These are phyloP conservation scores for Ceratocystiopsis sp. DNA, from an alignment of 2,329 filamentous ascomycete species.

Conservation along the genomic window DNA sequence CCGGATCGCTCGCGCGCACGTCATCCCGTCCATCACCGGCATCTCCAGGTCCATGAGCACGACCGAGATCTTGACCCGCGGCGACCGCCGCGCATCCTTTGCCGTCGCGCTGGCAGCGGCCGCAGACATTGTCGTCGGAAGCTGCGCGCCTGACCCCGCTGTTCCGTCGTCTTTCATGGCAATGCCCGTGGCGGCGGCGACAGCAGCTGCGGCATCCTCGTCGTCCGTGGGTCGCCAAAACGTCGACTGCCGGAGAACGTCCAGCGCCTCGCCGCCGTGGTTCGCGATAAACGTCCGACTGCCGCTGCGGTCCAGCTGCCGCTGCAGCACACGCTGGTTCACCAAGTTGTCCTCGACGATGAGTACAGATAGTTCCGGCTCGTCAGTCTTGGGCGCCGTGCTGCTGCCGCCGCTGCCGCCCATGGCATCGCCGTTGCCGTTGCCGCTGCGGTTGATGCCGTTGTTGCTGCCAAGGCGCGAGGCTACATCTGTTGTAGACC, in stretches of 20 bases:
- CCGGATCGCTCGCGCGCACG: conserved; percentile 52
- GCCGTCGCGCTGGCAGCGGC: too few relatives aligned
- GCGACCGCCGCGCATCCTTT: too few relatives aligned
- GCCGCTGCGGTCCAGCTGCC: conserved; percentile 42
- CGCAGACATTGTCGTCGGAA: too few relatives aligned
- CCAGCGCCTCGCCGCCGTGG: conserved; percentile 45
- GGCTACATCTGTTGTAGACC: too few relatives aligned
- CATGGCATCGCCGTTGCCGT: not conserved
- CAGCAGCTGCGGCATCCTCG: not conserved
- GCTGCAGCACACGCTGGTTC: conserved; percentile 46
- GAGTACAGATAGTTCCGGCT: conserved; percentile 34
- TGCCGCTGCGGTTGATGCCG: not conserved
- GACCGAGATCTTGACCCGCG: conserved; percentile 34
- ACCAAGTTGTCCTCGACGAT: conserved; percentile 54
- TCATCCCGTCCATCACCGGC: conserved; percentile 66
- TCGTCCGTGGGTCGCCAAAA: conserved; percentile 26
- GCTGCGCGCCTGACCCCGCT: too few relatives aligned
- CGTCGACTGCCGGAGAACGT: conserved; percentile 35
- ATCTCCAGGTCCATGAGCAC: conserved; percentile 73
- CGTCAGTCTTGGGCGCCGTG: conserved; percentile 1
- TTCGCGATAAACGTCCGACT: conserved; percentile 47
- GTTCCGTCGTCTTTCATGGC: too few relatives aligned
- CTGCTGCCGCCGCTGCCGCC: not conserved
- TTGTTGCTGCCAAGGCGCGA: not conserved
- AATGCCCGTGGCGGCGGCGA: not conserved